These are phyloP conservation scores for Plenodomus biglobosus DNA, from an alignment of 2,329 filamentous ascomycete species.

Conservation along the genomic window DNA sequence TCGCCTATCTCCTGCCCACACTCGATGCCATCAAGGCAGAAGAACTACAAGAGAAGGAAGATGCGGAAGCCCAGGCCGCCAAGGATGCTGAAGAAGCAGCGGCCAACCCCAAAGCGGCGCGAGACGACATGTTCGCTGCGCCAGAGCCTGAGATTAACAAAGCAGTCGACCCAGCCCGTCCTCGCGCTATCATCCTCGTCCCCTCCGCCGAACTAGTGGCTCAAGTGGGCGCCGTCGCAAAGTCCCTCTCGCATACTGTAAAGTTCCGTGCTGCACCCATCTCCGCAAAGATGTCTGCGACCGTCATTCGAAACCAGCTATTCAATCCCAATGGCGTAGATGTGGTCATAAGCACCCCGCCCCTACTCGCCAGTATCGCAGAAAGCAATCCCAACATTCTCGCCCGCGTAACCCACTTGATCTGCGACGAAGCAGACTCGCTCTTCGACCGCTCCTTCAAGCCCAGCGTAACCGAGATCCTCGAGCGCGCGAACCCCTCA, in stretches of 20 bases:
- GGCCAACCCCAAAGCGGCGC: constrained; percentile 26
- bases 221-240: constrained; percentile 80
- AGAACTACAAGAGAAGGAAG: constrained; percentile 55
- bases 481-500: constrained; percentile 79
- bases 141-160: constrained; percentile 56
- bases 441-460: constrained; percentile 92
- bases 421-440: constrained; percentile 95
- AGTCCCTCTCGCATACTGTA: constrained; percentile 77
- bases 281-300: constrained; percentile 73
- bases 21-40: constrained; percentile 82
- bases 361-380: constrained; percentile 84
- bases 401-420: constrained; percentile 83
- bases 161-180: constrained; percentile 74
- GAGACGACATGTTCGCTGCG: constrained; percentile 61
- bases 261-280: constrained; percentile 86
- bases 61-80: constrained; percentile 51
- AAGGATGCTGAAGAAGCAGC: constrained; percentile 56
- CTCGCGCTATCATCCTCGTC: constrained; percentile 81
- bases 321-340: constrained; percentile 83
- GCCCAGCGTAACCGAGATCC: constrained; percentile 75
- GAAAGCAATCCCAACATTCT: constrained; percentile 89
- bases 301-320: constrained; percentile 79
- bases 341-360: constrained; percentile 82
- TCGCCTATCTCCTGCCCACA: constrained; percentile 85
- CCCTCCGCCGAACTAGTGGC: constrained; percentile 89